Evolutionary conservation across 108 stramenopile species (phyloP).

Genomic region (Halocafeteria seosinensis): DNA sequence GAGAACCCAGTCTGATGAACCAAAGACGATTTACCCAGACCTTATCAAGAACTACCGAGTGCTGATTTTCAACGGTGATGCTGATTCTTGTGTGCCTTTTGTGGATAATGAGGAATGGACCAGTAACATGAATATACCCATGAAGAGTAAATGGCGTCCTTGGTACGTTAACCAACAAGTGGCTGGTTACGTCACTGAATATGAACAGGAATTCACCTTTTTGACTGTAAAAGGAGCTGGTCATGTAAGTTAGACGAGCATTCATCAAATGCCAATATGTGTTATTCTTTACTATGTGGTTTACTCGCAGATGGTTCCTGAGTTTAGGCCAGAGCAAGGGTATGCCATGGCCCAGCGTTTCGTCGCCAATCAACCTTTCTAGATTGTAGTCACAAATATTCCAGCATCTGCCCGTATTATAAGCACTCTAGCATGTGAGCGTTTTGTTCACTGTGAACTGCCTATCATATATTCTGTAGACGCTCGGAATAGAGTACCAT

Average conservation of each 20-base stretch:
- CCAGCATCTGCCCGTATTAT: too few species aligned
- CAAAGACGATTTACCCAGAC: constrained; percentile 18
- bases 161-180: constrained; percentile 2
- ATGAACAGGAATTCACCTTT: constrained; percentile 47
- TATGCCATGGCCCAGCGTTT: constrained; percentile 29
- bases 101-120: constrained; percentile 25
- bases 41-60: constrained; percentile 12
- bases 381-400: too few species aligned
- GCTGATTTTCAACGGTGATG: constrained; percentile 26
- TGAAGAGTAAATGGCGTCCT: neutral
- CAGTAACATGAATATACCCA: constrained; percentile 2
- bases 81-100: constrained; percentile 31
- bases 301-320: too few species aligned
- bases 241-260: too few species aligned
- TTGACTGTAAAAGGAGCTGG: constrained; percentile 53
- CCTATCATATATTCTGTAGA: too few species aligned
- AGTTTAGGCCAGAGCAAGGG: constrained; percentile 41
- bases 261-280: too few species aligned
- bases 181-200: constrained; percentile 49
- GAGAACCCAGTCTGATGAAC: constrained; percentile 20
- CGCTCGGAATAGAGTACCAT: too few species aligned
- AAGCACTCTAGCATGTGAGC: too few species aligned
- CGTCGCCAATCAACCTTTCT: too few species aligned
- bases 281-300: too few species aligned
- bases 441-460: too few species aligned